Conservation (phyloP, 2,329 filamentous ascomycete genomes). For the Colletotrichum noveboracense region DNA sequence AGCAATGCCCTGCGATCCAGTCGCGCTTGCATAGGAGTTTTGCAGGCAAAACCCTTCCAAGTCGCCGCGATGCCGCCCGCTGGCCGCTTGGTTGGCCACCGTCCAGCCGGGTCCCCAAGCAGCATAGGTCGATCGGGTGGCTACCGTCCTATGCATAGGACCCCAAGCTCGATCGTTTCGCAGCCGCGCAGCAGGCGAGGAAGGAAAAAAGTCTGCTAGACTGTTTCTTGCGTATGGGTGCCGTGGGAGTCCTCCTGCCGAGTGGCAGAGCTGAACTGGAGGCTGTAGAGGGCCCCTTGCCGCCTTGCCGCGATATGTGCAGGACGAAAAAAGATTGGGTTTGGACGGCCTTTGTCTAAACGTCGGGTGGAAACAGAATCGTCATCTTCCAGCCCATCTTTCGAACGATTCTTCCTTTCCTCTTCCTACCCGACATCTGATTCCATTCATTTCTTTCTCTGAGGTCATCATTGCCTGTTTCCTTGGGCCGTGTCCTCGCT, state of each 20-base stretch:
- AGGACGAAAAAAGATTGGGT: conserved; percentile 5
- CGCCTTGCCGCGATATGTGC: conserved; percentile 6
- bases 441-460: not conserved
- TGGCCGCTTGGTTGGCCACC: conserved; percentile 20
- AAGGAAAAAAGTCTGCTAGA: not conserved
- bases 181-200: not conserved
- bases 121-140: conserved; percentile 1
- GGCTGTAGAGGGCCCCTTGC: not conserved
- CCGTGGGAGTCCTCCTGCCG: conserved; percentile 6
- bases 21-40: not conserved
- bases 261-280: not conserved
- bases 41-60: conserved; percentile 2
- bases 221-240: not conserved
- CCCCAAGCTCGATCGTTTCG: conserved; percentile 1
- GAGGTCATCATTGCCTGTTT: conserved; percentile 13
- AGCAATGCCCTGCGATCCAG: not conserved
- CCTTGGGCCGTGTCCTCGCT: not conserved
- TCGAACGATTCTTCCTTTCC: not conserved
- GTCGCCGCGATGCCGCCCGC: conserved; percentile 17
- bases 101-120: not conserved
- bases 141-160: not conserved
- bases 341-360: not conserved
- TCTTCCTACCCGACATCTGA: not conserved
- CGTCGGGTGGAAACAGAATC: conserved; percentile 21
- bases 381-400: conserved; percentile 17